phyloP scores from a whole-genome alignment of 495 filamentous ascomycete genomes.

The Aspergillus coremiiformis region DNA sequence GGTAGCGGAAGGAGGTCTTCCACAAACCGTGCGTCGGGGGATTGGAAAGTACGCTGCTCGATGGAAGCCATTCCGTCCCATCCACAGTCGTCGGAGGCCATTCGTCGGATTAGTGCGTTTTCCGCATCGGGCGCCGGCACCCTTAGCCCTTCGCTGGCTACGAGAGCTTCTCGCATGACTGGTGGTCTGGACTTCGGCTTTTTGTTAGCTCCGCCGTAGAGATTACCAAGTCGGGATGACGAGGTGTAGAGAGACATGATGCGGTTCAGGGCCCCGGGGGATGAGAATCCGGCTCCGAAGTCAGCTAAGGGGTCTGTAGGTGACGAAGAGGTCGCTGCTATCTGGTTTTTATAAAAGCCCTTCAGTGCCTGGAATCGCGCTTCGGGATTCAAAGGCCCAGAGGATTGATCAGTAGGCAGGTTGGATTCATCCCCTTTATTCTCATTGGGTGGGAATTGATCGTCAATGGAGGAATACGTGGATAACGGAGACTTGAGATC shows the following conservation, averaged over 20 bases:
- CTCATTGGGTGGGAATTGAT: slow-evolving; percentile 16
- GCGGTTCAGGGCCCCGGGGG: slow-evolving; percentile 71
- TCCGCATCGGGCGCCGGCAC: slow-evolving; percentile 46
- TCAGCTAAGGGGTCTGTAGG: slow-evolving; percentile 44
- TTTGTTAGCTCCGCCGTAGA: slow-evolving; percentile 48
- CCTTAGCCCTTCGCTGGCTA: slow-evolving; percentile 60
- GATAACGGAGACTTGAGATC: slow-evolving; percentile 38
- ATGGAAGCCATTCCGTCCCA: slow-evolving; percentile 50
- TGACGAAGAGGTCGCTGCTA: slow-evolving; percentile 48
- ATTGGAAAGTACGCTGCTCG: slow-evolving; percentile 45
- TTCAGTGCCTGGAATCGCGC: slow-evolving; percentile 51
- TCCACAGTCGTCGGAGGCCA: slow-evolving; percentile 36
- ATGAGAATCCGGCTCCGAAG: slow-evolving; percentile 60
- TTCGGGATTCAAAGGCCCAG: slow-evolving; percentile 25
- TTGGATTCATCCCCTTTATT: slow-evolving; percentile 6
- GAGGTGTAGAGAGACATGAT: slow-evolving; percentile 89
- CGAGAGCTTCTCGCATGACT: slow-evolving; percentile 70
- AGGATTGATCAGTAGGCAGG: slow-evolving; percentile 13
- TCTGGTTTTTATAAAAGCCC: slow-evolving; percentile 64
- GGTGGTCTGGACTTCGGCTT: slow-evolving; percentile 59
- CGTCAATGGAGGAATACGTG: slow-evolving; percentile 31
- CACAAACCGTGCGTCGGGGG: slow-evolving; percentile 45
- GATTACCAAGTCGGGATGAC: slow-evolving; percentile 31
- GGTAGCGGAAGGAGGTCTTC: slow-evolving; percentile 70
- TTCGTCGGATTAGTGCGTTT: slow-evolving; percentile 33